Percentiles rank a stretch among this genome's conserved stretches.
Conservation (phyloP, 352 stramenopile species). For the Thraustochytrium sp. region DNA sequence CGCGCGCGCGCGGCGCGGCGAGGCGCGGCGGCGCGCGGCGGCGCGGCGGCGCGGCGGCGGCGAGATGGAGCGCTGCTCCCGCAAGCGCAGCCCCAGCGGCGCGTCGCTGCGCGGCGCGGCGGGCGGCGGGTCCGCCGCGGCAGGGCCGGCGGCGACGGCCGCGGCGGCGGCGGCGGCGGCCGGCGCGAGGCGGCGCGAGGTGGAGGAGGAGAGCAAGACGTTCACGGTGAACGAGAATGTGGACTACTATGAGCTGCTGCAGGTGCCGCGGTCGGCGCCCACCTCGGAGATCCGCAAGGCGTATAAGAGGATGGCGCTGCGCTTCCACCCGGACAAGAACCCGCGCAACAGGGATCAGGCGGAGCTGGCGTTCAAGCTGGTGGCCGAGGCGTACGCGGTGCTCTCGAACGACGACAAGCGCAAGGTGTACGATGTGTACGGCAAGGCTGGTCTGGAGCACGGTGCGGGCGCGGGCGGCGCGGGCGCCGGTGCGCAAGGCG, state of each 20-base stretch:
- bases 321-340: slow-evolving; percentile 77
- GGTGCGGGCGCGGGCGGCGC: not conserved
- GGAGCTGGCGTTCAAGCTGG: slow-evolving; percentile 83
- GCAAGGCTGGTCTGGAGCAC: slow-evolving; percentile 77
- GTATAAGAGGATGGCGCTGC: slow-evolving; percentile 74
- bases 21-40: no score
- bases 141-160: no score
- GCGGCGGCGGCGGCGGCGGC: no score
- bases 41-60: no score
- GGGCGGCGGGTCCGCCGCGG: no score
- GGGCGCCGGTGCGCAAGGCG: not conserved
- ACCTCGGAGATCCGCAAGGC: slow-evolving; percentile 68
- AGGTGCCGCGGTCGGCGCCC: not conserved
- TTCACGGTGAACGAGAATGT: not conserved
- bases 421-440: slow-evolving; percentile 82
- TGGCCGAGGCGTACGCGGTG: slow-evolving; percentile 83
- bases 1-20: no score
- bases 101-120: no score
- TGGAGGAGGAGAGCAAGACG: no score
- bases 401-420: slow-evolving; percentile 83
- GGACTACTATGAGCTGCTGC: slow-evolving; percentile 37
- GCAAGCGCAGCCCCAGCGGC: no score
- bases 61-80: no score
- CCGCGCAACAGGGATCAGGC: slow-evolving; percentile 55
- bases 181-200: no score